A percentile compares a stretch with the other conserved stretches of the same genome.
Evolutionary conservation across 495 filamentous ascomycete genomes (phyloP).

Genomic region (Letharia lupina): DNA sequence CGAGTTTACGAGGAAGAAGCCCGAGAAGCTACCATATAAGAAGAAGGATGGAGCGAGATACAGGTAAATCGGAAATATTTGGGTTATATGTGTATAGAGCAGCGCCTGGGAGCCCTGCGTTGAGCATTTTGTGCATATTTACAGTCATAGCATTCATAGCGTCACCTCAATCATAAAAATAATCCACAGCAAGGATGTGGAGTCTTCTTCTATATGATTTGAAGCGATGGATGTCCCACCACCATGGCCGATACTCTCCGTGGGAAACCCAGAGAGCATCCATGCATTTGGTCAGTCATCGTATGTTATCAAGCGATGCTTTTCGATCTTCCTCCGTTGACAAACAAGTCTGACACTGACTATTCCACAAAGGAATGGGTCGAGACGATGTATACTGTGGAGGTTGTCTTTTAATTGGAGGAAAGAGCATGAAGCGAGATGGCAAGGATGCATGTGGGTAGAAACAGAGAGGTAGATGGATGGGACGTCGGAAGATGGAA

Average conservation of each 20-base stretch:
- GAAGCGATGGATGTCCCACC: conserved; percentile 18
- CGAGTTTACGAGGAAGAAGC: conserved; percentile 70
- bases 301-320: conserved; percentile 18
- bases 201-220: not conserved
- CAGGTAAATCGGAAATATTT: conserved; percentile 11
- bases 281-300: conserved; percentile 28
- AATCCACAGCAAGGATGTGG: not conserved
- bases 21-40: conserved; percentile 50
- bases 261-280: conserved; percentile 14
- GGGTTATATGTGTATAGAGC: not conserved
- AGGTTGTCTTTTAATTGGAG: conserved; percentile 25
- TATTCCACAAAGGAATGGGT: conserved; percentile 18
- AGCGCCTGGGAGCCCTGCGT: not conserved
- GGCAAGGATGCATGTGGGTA: not conserved
- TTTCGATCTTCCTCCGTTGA: conserved; percentile 42
- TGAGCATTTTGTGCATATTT: not conserved
- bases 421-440: not conserved
- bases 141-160: not conserved
- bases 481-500: not conserved
- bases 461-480: not conserved
- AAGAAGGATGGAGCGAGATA: conserved; percentile 31
- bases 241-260: conserved; percentile 22
- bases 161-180: not conserved
- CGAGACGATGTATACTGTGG: conserved; percentile 46
- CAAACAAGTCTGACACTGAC: conserved; percentile 44